Percentiles rank a stretch among this genome's conserved stretches.
phyloP scores from a whole-genome alignment of 2,329 filamentous ascomycete species.

The Beauveria caledonica region DNA sequence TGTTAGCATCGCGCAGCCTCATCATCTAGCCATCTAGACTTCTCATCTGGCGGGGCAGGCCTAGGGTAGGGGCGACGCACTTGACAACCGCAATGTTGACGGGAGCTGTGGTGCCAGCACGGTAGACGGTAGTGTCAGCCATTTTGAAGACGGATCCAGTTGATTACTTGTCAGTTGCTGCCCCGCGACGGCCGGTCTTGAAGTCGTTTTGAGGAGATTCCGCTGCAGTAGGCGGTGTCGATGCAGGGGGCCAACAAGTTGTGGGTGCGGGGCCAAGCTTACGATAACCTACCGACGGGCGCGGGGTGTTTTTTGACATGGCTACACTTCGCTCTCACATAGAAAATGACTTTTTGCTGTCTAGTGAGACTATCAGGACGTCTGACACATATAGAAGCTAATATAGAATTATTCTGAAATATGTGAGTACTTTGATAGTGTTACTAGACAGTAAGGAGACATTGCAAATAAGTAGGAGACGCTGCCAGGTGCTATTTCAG shows the following conservation, averaged over 20 bases:
- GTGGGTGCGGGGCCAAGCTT: slow-evolving; percentile 2
- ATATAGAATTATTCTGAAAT: no score
- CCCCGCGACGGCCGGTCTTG: neutral
- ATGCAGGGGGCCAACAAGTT: slow-evolving; percentile 2
- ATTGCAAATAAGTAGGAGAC: no score
- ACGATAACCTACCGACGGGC: no score
- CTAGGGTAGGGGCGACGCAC: slow-evolving; percentile 34
- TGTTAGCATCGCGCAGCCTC: neutral
- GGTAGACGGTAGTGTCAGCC: slow-evolving; percentile 59
- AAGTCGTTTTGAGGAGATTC: neutral
- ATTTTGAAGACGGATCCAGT: slow-evolving; percentile 22
- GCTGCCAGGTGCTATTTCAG: no score
- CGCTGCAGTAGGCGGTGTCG: slow-evolving; percentile 7
- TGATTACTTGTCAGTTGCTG: neutral
- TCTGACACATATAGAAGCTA: no score
- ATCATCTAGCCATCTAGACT: neutral
- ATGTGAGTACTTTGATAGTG: no score
- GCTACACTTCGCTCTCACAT: no score
- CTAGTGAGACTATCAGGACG: no score
- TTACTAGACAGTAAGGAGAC: no score
- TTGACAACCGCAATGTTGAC: slow-evolving; percentile 99
- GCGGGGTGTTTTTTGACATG: no score
- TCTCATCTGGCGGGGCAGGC: neutral
- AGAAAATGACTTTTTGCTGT: no score
- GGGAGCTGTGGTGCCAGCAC: slow-evolving; percentile 90